Evolutionary conservation across 2,329 filamentous ascomycete species (phyloP).

Genomic region (Dactylellina sp.): DNA sequence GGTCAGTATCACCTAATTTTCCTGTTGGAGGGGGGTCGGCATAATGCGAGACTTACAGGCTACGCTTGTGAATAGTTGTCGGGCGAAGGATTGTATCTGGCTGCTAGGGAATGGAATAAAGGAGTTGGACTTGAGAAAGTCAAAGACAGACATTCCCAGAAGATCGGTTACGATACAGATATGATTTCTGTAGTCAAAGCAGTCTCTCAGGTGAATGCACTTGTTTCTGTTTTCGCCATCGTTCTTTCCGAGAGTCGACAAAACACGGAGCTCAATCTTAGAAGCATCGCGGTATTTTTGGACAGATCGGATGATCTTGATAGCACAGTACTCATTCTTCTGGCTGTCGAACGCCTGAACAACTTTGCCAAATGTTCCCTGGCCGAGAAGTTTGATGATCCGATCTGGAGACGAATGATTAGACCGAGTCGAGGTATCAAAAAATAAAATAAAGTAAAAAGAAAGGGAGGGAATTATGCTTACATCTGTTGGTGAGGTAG

Average conservation of each 20-base stretch:
- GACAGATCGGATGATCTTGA: conserved; percentile 98
- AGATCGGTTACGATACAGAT: conserved; percentile 85
- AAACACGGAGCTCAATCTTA: conserved; percentile 89
- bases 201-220: conserved; percentile 95
- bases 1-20: conserved; percentile 4
- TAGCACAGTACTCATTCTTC: conserved; percentile 83
- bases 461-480: no score
- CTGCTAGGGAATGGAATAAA: conserved; percentile 98
- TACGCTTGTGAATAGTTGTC: conserved; percentile 96
- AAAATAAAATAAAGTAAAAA: background rate
- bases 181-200: conserved; percentile 96
- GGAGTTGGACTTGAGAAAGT: conserved; percentile 93
- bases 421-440: background rate
- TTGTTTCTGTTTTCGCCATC: conserved; percentile 92
- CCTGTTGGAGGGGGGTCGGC: no score
- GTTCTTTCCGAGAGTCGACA: conserved; percentile 91
- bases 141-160: conserved; percentile 95
- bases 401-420: conserved; percentile 72
- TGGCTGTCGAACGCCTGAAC: conserved; percentile 88
- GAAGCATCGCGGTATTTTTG: conserved; percentile 98
- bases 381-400: conserved; percentile 88
- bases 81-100: conserved; percentile 96
- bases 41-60: conserved; percentile 88
- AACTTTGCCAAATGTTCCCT: conserved; percentile 98
- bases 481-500: conserved; percentile 88